Conservation (phyloP, 805 yeast genomes). For the Jamesozyma jinghongensis region DNA sequence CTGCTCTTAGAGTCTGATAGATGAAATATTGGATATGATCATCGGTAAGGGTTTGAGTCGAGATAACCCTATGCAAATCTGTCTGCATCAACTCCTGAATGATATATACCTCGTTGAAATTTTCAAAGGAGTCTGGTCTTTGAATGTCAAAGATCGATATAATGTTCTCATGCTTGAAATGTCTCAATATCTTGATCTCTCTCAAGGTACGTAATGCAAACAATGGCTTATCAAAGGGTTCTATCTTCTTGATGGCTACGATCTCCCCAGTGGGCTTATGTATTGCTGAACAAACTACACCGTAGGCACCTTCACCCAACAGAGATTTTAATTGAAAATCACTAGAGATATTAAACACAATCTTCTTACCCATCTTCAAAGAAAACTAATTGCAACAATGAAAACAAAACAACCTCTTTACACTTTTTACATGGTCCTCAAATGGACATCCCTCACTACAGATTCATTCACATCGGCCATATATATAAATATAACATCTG, state of each 20-base stretch:
- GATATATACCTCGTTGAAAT: slow-evolving; percentile 78
- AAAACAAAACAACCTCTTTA: too few relatives aligned
- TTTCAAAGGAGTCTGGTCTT: slow-evolving; percentile 64
- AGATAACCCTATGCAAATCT: slow-evolving; percentile 70
- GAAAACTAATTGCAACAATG: too few relatives aligned
- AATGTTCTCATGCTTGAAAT: slow-evolving; percentile 90
- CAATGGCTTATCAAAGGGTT: slow-evolving; percentile 84
- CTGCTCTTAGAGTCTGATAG: slow-evolving; percentile 82
- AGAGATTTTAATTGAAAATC: slow-evolving; percentile 79
- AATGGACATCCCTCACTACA: too few relatives aligned
- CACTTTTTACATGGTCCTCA: too few relatives aligned
- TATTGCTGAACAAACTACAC: slow-evolving; percentile 82
- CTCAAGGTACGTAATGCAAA: slow-evolving; percentile 82
- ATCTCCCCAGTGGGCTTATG: slow-evolving; percentile 78
- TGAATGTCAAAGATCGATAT: slow-evolving; percentile 85
- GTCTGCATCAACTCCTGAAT: slow-evolving; percentile 87
- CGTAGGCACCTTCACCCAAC: slow-evolving; percentile 95
- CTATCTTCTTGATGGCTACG: slow-evolving; percentile 93
- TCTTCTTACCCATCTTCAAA: slow-evolving; percentile 36
- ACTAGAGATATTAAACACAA: slow-evolving; percentile 73
- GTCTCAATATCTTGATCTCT: slow-evolving; percentile 79
- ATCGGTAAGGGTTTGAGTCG: slow-evolving; percentile 75
- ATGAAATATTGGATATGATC: slow-evolving; percentile 91
- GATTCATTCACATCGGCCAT: not conserved
- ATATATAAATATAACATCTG: too few relatives aligned